Evolutionary conservation across 768 basidiomycete genomes (phyloP).

Genomic region (Pleurotus djamor): DNA sequence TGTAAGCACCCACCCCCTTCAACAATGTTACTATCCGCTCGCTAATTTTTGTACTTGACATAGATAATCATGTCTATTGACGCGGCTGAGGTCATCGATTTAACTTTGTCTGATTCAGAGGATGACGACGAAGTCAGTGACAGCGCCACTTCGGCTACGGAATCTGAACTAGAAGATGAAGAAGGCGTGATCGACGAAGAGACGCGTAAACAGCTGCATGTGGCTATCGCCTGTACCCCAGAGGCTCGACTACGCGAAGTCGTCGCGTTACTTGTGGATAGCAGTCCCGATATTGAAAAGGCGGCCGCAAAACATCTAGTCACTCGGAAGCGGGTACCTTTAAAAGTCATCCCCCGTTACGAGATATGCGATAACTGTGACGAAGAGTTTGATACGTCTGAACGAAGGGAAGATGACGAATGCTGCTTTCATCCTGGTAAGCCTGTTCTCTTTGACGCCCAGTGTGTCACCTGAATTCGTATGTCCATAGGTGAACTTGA

Average conservation of each 20-base stretch:
- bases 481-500: conserved; percentile 34
- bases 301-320: conserved; percentile 42
- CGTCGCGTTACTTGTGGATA: conserved; percentile 32
- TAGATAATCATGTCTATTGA: neutral
- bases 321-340: conserved; percentile 30
- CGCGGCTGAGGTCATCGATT: conserved; percentile 3
- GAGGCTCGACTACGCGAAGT: conserved; percentile 42
- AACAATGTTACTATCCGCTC: too few relatives aligned
- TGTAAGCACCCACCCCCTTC: too few relatives aligned
- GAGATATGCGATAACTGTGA: conserved; percentile 45
- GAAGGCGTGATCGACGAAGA: neutral
- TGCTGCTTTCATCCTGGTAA: conserved; percentile 53
- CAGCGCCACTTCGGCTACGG: neutral
- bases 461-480: neutral
- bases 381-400: conserved; percentile 42
- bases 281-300: conserved; percentile 37
- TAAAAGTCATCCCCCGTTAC: conserved; percentile 39
- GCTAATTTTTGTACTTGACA: too few relatives aligned
- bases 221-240: conserved; percentile 38
- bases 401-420: conserved; percentile 31
- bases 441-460: conserved; percentile 7
- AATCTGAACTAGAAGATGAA: neutral
- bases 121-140: neutral
- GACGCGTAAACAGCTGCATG: conserved; percentile 27
- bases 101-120: neutral